phyloP scores from a whole-genome alignment of 2,329 filamentous ascomycete genomes.

The Emydomyces testavorans region DNA sequence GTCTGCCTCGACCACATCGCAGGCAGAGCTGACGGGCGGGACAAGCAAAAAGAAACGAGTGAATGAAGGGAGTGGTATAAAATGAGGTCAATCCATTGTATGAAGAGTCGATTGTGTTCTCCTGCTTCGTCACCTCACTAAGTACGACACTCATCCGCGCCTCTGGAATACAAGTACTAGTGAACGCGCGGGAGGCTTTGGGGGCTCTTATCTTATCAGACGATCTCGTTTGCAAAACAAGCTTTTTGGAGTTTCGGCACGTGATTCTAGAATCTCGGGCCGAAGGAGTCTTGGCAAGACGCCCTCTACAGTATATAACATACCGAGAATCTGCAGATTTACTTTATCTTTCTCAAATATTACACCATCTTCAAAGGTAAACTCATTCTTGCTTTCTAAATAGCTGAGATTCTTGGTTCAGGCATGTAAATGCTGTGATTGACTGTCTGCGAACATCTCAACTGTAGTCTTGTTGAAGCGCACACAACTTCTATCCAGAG shows the following conservation, averaged over 20 bases:
- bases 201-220: conserved; percentile 10
- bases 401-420: no score
- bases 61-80: neutral
- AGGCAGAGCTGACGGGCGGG: neutral
- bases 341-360: no score
- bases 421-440: neutral
- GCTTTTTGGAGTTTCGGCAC: conserved; percentile 3
- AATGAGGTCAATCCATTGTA: neutral
- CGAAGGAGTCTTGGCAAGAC: neutral
- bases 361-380: neutral
- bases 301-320: no score
- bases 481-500: conserved; percentile 2
- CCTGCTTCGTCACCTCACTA: no score
- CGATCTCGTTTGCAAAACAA: neutral
- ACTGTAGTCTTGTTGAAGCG: neutral
- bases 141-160: no score
- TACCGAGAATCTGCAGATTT: no score
- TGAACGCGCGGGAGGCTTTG: neutral
- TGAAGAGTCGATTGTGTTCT: no score
- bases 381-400: neutral
- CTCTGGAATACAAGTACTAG: neutral
- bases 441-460: neutral
- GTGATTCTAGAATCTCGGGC: neutral
- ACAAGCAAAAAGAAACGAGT: neutral
- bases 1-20: neutral